Percentiles rank a stretch among this genome's conserved stretches.
phyloP scores from a whole-genome alignment of 495 filamentous ascomycete species.

The Copromyces sp. region DNA sequence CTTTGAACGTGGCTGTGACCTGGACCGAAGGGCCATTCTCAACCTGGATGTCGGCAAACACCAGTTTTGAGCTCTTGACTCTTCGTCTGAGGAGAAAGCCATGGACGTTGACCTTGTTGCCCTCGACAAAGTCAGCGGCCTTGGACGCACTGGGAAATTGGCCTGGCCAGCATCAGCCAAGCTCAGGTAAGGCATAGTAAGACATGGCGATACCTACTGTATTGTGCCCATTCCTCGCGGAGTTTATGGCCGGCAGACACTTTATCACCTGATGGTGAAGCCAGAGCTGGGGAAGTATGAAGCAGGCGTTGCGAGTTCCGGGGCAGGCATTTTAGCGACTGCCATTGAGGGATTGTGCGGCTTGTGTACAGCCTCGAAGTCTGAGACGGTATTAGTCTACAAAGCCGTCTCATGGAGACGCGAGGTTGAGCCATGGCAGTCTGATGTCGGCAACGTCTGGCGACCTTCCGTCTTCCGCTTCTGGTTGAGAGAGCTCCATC shows the following conservation, averaged over 20 bases:
- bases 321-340: neutral
- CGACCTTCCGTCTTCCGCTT: neutral
- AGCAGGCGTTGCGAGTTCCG: conserved; percentile 4
- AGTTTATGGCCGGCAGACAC: neutral
- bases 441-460: neutral
- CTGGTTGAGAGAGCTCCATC: neutral
- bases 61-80: conserved; percentile 54
- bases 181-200: neutral
- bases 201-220: conserved; percentile 13
- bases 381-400: conserved; percentile 1
- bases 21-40: conserved; percentile 21
- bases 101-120: conserved; percentile 49
- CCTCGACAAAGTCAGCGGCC: conserved; percentile 24
- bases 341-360: neutral
- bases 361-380: neutral
- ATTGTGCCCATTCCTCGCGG: conserved; percentile 20
- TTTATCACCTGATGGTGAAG: neutral
- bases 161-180: conserved; percentile 27
- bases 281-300: conserved; percentile 2
- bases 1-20: conserved; percentile 23
- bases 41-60: conserved; percentile 53
- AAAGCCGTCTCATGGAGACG: conserved; percentile 16
- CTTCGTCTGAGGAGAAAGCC: conserved; percentile 60
- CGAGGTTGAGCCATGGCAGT: conserved; percentile 15
- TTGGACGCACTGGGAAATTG: conserved; percentile 41